phyloP scores from a whole-genome alignment of 2,329 filamentous ascomycete genomes.

The Exophiala aquamarina region DNA sequence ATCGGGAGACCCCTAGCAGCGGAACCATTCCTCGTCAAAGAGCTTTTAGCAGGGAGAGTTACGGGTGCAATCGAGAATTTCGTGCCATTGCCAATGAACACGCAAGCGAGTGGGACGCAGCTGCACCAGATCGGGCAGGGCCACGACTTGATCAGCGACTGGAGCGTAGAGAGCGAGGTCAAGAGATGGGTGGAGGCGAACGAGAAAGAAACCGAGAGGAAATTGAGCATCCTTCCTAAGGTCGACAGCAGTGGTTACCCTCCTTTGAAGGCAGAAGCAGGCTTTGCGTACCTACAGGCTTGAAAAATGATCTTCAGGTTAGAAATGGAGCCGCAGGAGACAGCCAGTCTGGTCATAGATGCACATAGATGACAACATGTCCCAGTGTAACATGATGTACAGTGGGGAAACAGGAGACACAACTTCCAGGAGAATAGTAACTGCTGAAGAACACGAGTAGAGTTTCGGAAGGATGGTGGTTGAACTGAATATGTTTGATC shows the following conservation, averaged over 20 bases:
- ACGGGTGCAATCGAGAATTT: constrained; percentile 24
- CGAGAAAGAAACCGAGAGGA: constrained; percentile 26
- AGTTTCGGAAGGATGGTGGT: too few species aligned
- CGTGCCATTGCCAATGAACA: constrained; percentile 22
- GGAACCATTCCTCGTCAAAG: constrained; percentile 23
- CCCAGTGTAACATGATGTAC: too few species aligned
- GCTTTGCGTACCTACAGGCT: constrained; percentile 22
- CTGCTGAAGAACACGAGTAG: too few species aligned
- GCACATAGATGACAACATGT: too few species aligned
- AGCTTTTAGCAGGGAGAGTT: constrained; percentile 19
- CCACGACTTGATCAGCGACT: constrained; percentile 22
- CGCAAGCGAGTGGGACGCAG: constrained; percentile 23
- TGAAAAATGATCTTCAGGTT: not conserved
- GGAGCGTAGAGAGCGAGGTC: constrained; percentile 27
- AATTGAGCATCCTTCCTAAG: constrained; percentile 25
- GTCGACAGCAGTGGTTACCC: constrained; percentile 40
- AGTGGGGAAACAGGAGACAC: too few species aligned
- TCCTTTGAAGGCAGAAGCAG: constrained; percentile 19
- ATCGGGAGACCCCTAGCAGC: constrained; percentile 24
- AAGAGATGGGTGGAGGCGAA: constrained; percentile 24
- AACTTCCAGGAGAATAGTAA: too few species aligned
- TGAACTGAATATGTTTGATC: not conserved
- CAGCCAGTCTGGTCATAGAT: too few species aligned
- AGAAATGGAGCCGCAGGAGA: not conserved
- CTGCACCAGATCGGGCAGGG: constrained; percentile 24